These are phyloP conservation scores for Dillenia suffruticosa DNA, from an alignment of 164 flowering plant genomes.

Conservation along the genomic window DNA sequence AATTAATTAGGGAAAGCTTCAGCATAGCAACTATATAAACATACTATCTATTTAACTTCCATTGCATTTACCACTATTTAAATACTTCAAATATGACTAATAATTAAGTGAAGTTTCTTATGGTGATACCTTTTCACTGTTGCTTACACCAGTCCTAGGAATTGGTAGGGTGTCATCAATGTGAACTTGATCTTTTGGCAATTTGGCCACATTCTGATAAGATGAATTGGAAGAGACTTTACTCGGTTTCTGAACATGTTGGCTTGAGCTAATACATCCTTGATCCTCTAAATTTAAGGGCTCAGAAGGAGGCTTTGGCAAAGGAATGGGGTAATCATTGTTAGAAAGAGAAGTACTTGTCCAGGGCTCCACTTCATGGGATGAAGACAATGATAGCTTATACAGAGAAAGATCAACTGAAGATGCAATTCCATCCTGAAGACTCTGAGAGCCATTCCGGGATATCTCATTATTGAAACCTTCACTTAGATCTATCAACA, in stretches of 20 bases:
- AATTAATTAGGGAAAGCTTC: background rate
- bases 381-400: slow-evolving; percentile 17
- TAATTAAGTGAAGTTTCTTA: background rate
- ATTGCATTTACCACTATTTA: background rate
- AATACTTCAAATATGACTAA: background rate
- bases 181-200: slow-evolving; percentile 4
- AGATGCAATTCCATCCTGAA: slow-evolving; percentile 1
- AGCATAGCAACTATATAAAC: too few species aligned
- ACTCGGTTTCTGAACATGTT: slow-evolving; percentile 4
- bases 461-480: background rate
- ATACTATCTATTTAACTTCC: too few species aligned
- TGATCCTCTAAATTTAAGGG: slow-evolving; percentile 10
- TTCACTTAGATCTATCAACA: background rate
- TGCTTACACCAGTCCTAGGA: slow-evolving; percentile 8
- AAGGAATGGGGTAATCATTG: slow-evolving; percentile 6
- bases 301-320: slow-evolving; percentile 1
- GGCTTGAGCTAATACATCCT: slow-evolving; percentile 4
- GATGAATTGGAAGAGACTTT: background rate
- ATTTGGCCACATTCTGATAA: background rate
- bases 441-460: background rate
- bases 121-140: slow-evolving; percentile 16
- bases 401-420: slow-evolving; percentile 16
- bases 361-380: slow-evolving; percentile 12
- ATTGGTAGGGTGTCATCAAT: slow-evolving; percentile 7
- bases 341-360: slow-evolving; percentile 6